phyloP scores from a whole-genome alignment of 2,329 filamentous ascomycete genomes.

The Myriosclerotinia scirpicola region DNA sequence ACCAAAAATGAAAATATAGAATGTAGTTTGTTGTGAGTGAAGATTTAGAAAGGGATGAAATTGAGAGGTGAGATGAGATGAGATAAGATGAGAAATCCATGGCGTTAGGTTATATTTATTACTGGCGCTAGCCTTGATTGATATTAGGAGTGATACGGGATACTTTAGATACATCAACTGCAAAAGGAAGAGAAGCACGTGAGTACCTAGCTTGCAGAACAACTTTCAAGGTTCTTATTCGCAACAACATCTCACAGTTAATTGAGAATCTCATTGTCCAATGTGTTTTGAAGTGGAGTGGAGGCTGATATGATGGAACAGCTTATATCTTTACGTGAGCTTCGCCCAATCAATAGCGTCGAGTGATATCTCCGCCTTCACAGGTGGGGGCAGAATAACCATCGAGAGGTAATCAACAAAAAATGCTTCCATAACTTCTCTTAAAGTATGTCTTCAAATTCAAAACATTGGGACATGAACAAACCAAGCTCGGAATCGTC shows the following conservation, averaged over 20 bases:
- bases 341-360: background rate
- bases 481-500: background rate
- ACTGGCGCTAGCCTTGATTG: background rate
- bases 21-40: background rate
- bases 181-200: background rate
- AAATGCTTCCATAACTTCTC: no score
- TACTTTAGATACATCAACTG: background rate
- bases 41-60: background rate
- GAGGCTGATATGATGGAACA: background rate
- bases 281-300: no score
- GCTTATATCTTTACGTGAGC: background rate
- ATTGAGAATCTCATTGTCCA: background rate
- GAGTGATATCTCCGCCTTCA: background rate
- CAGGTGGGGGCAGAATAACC: background rate
- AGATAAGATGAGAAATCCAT: background rate
- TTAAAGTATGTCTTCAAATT: accelerated
- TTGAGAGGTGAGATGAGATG: background rate
- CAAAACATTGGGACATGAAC: accelerated
- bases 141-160: background rate
- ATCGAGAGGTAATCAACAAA: background rate
- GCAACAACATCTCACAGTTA: background rate
- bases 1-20: background rate
- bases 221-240: background rate
- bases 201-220: background rate
- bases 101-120: background rate